These are phyloP conservation scores for Pilatotrama ljubarskyi DNA, from an alignment of 768 basidiomycete genomes.

Conservation along the genomic window DNA sequence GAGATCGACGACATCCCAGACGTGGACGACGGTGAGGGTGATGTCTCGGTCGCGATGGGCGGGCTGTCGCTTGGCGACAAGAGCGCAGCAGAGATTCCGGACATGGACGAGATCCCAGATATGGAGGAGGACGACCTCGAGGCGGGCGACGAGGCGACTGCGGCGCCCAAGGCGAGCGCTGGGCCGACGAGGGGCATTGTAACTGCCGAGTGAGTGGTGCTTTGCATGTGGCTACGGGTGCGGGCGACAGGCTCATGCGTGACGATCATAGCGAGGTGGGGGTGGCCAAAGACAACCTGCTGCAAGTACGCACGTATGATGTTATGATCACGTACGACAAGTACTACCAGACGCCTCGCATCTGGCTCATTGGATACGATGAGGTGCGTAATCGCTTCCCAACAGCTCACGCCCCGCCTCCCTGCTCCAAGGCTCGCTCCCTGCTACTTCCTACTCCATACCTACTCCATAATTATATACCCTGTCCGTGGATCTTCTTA, in stretches of 20 bases:
- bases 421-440: background rate
- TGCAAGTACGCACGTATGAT: constrained; percentile 98
- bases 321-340: constrained; percentile 99
- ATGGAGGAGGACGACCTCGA: constrained; percentile 95
- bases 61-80: constrained; percentile 33
- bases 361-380: constrained; percentile 97
- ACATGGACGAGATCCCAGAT: constrained; percentile 97
- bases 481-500: background rate
- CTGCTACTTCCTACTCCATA: background rate
- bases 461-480: no score
- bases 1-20: constrained; percentile 87
- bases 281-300: constrained; percentile 74
- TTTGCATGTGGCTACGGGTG: background rate
- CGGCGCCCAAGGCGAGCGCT: constrained; percentile 49
- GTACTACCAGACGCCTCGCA: constrained; percentile 97
- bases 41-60: constrained; percentile 30
- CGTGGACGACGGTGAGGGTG: constrained; percentile 57
- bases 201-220: constrained; percentile 49
- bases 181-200: constrained; percentile 37
- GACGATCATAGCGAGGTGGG: constrained; percentile 51
- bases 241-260: constrained; percentile 2
- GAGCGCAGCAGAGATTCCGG: constrained; percentile 62
- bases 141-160: constrained; percentile 86
- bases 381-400: constrained; percentile 55
- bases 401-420: background rate